Evolutionary conservation across 169 alveolate genomes (phyloP), one percentile per base, ranked within the genome.

Genomic region (Miamiensis avidus): DNA sequence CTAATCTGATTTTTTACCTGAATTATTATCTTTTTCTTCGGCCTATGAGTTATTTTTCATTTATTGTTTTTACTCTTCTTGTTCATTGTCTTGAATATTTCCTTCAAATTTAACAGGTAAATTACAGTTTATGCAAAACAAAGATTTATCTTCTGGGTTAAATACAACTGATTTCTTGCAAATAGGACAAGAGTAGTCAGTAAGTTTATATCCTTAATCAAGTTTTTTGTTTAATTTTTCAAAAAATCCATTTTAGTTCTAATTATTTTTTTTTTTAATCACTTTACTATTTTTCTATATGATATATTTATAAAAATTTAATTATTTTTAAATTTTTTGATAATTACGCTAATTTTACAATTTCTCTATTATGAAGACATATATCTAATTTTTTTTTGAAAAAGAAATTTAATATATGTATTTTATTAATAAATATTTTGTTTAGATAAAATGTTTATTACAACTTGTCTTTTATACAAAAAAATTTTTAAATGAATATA

Each of bases 201-300:
- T 77, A n/a, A 77, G 64, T 31, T 77, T 77, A 64, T 69, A 77
- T 15, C 82, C 82, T 77, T 77, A 65, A 77, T 77, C 82, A 25
- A 77, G n/a, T 69, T 34, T 77, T 77, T 77, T 77, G 72, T 77
- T 77, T 33, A 77, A 77, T 33, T 31, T 33, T n/a, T 0, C 64
- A 33, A 77, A 77, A 77, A 77, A 77, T 34, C 30, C 82, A 77
- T 77, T 29, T 73, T 73, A 15, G 6, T 73, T 75, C 29, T 31
- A 1, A 31, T 11, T 76, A 4, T 32, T 0, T 76, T 6, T 32
- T 33, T 76, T 4, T 49, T 49, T 11, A 11, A 49, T 49, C 4
- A 20, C 20, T 49, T 49, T 49, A 11, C 20, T 49, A 11, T 49
- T 49, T 49, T 49, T 49, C 4, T 11, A 49, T 49, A 11, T 49